Conservation (phyloP, 1,139 yeast genomes). For the Candida smagusa region DNA sequence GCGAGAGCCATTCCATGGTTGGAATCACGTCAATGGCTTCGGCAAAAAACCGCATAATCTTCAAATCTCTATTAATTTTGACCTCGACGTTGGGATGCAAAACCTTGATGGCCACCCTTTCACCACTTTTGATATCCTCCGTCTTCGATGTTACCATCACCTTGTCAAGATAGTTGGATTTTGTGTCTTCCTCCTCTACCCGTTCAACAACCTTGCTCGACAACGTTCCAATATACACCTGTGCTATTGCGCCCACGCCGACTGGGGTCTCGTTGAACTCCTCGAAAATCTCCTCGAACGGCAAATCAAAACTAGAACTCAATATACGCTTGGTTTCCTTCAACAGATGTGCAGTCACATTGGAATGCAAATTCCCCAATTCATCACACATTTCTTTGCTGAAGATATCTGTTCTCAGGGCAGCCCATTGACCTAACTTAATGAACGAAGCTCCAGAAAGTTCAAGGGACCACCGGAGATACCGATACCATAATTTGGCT, state of each 20-base stretch:
- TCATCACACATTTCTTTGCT: slow-evolving; percentile 77
- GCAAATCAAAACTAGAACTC: slow-evolving; percentile 57
- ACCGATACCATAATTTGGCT: slow-evolving; percentile 65
- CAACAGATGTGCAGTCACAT: slow-evolving; percentile 73
- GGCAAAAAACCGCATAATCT: slow-evolving; percentile 82
- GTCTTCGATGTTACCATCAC: slow-evolving; percentile 40
- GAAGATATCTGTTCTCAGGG: slow-evolving; percentile 94
- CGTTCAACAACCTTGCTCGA: slow-evolving; percentile 41
- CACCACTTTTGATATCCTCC: slow-evolving; percentile 37
- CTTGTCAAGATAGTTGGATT: slow-evolving; percentile 28
- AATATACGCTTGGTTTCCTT: slow-evolving; percentile 57
- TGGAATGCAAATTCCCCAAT: slow-evolving; percentile 74
- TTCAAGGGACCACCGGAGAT: slow-evolving; percentile 70
- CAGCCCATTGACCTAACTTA: slow-evolving; percentile 98
- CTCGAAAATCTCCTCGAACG: slow-evolving; percentile 76
- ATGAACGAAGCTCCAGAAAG: slow-evolving; percentile 92
- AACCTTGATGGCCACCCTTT: slow-evolving; percentile 84
- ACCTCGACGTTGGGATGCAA: slow-evolving; percentile 82
- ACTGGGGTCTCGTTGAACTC: slow-evolving; percentile 73
- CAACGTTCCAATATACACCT: slow-evolving; percentile 78
- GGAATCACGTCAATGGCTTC: slow-evolving; percentile 66
- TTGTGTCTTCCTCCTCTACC: slow-evolving; percentile 26
- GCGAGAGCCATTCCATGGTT: slow-evolving; percentile 95
- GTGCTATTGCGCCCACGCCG: slow-evolving; percentile 98
- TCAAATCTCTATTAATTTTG: slow-evolving; percentile 74